phyloP scores from a whole-genome alignment of 192 early-diverging fungal species.

The Dissophora ornata region DNA sequence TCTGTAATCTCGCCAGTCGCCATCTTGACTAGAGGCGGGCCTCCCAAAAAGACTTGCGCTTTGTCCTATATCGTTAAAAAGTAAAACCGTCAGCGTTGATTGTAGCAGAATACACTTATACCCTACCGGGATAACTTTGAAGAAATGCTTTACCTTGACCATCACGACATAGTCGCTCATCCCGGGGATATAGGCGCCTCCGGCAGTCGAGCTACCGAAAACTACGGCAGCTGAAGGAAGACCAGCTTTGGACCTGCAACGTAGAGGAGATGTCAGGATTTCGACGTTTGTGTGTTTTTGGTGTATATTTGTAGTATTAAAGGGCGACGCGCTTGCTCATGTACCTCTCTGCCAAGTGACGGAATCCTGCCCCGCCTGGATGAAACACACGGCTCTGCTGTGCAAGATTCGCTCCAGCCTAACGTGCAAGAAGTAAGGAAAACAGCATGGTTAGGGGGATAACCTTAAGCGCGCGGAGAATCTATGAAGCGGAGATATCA shows the following conservation, averaged over 20 bases:
- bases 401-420: conserved; percentile 74
- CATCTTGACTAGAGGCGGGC: conserved; percentile 76
- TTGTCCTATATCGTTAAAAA: conserved; percentile 48
- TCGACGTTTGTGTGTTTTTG: no score
- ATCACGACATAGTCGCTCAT: conserved; percentile 77
- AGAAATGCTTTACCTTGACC: conserved; percentile 58
- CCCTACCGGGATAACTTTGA: no score
- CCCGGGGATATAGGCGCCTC: conserved; percentile 71
- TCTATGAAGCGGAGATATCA: no score
- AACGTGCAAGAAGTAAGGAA: background rate
- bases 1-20: conserved; percentile 74
- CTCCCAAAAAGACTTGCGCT: conserved; percentile 73
- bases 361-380: conserved; percentile 70
- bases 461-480: no score
- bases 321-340: background rate
- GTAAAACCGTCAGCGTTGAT: background rate
- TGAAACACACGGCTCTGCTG: conserved; percentile 75
- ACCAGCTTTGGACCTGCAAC: conserved; percentile 64
- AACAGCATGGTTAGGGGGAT: background rate
- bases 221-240: conserved; percentile 70
- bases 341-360: conserved; percentile 63
- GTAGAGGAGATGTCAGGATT: no score
- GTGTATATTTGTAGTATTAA: background rate
- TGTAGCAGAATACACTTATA: no score
- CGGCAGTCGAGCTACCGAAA: conserved; percentile 74